Conservation (phyloP, 1,284 basidiomycete genomes). For the Ganoderma lucidum region DNA sequence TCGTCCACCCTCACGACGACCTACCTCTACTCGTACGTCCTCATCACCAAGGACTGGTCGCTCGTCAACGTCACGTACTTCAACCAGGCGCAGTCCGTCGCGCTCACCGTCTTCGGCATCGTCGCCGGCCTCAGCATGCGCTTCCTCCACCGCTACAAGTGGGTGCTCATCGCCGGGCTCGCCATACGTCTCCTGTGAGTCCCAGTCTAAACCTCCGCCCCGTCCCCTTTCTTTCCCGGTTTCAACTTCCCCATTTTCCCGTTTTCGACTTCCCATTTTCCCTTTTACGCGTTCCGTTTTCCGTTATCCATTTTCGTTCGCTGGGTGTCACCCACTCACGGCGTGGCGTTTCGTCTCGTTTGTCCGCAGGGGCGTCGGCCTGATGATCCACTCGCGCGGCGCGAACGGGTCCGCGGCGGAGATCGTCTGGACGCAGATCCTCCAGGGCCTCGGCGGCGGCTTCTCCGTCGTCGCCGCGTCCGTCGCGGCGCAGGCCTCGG, state of each 20-base stretch:
- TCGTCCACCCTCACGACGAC: conserved; percentile 69
- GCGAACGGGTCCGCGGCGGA: conserved; percentile 66
- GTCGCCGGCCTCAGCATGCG: conserved; percentile 65
- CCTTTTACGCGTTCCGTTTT: too few relatives aligned
- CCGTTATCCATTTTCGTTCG: too few relatives aligned
- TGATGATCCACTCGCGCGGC: conserved; percentile 79
- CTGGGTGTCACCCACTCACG: too few relatives aligned
- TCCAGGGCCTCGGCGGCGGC: conserved; percentile 84
- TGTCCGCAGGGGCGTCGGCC: conserved; percentile 60
- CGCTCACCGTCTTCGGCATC: conserved; percentile 73
- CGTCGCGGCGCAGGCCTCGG: conserved; percentile 82
- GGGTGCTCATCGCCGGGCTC: conserved; percentile 71
- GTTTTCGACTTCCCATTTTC: too few relatives aligned
- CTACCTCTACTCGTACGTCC: conserved; percentile 68
- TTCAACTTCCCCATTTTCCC: too few relatives aligned
- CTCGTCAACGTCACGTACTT: conserved; percentile 63
- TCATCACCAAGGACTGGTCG: conserved; percentile 69
- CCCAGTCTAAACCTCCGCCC: conserved; percentile 10
- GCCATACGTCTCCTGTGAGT: conserved; percentile 63
- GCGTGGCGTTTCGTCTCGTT: too few relatives aligned
- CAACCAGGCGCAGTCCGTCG: conserved; percentile 62
- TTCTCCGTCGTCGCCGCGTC: conserved; percentile 75
- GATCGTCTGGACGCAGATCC: conserved; percentile 74
- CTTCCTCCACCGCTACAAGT: conserved; percentile 64
- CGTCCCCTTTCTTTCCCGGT: neutral